phyloP scores from a whole-genome alignment of 305 asterid species.

The Stenogyne calaminthoides region DNA sequence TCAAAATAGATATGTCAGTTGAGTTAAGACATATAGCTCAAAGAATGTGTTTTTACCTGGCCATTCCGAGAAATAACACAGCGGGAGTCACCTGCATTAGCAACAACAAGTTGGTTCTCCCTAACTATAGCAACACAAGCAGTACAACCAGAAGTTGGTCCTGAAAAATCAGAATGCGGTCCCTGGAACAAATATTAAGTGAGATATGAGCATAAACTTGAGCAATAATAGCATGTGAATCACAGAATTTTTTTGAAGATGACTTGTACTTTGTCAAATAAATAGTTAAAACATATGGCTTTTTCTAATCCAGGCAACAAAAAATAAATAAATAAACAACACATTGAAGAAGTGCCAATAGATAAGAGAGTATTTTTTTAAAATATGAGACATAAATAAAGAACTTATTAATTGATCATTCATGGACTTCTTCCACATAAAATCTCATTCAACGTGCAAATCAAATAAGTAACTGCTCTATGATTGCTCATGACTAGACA shows the following conservation, averaged over 20 bases:
- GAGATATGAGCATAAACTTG: not conserved
- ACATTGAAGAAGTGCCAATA: not conserved
- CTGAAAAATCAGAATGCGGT: slow-evolving; percentile 90
- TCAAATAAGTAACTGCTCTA: not conserved
- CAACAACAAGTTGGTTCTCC: slow-evolving; percentile 81
- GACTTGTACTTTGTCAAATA: not conserved
- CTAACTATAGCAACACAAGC: slow-evolving; percentile 90
- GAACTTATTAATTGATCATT: not conserved
- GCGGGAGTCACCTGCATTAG: slow-evolving; percentile 99
- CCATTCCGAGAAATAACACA: slow-evolving; percentile 97
- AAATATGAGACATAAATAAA: not conserved
- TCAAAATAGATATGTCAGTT: not conserved
- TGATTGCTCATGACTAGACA: not conserved
- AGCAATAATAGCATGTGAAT: not conserved
- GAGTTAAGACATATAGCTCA: slow-evolving; percentile 12
- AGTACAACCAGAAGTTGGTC: slow-evolving; percentile 94
- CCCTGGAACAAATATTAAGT: slow-evolving; percentile 55
- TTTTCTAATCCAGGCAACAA: not conserved
- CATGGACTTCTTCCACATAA: not conserved
- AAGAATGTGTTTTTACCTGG: slow-evolving; percentile 53
- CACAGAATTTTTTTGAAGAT: not conserved
- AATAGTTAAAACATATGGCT: not conserved
- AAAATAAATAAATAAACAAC: not conserved
- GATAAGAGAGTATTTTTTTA: not conserved
- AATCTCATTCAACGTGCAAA: not conserved